A percentile compares a stretch with the other conserved stretches of the same genome.
Evolutionary conservation across 192 early-diverging fungal species (phyloP).

Genomic region (Linnemannia elongata): DNA sequence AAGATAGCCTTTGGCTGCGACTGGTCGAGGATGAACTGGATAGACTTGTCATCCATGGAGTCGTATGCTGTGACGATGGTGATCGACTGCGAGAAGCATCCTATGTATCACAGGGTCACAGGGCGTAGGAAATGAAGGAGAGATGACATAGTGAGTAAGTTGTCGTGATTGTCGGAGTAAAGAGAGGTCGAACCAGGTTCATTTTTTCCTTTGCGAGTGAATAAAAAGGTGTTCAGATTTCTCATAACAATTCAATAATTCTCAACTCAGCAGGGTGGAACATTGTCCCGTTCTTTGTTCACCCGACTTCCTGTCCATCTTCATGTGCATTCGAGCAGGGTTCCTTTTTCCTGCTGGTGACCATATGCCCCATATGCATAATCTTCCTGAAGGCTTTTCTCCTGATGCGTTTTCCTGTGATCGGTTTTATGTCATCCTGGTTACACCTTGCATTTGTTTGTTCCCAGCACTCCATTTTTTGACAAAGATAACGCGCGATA

Average conservation of each 20-base stretch:
- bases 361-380: not conserved
- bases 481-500: not conserved
- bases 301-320: not conserved
- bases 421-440: not conserved
- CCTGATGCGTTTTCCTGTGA: not conserved
- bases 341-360: not conserved
- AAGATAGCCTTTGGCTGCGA: conserved; percentile 43
- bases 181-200: no score
- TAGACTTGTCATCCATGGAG: conserved; percentile 86
- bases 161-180: not conserved
- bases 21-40: conserved; percentile 65
- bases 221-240: not conserved
- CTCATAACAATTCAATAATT: not conserved
- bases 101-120: conserved; percentile 19
- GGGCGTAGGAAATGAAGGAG: not conserved
- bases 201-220: no score
- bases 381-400: not conserved
- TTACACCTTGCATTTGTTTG: not conserved
- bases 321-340: not conserved
- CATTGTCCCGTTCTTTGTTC: not conserved
- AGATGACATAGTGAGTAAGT: not conserved
- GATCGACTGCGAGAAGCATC: conserved; percentile 75
- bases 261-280: not conserved
- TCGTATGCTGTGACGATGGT: conserved; percentile 91
- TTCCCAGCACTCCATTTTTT: not conserved